A percentile compares a stretch with the other conserved stretches of the same genome.
phyloP scores from a whole-genome alignment of 192 early-diverging fungal genomes.

The Umbelopsis ramanniana region DNA sequence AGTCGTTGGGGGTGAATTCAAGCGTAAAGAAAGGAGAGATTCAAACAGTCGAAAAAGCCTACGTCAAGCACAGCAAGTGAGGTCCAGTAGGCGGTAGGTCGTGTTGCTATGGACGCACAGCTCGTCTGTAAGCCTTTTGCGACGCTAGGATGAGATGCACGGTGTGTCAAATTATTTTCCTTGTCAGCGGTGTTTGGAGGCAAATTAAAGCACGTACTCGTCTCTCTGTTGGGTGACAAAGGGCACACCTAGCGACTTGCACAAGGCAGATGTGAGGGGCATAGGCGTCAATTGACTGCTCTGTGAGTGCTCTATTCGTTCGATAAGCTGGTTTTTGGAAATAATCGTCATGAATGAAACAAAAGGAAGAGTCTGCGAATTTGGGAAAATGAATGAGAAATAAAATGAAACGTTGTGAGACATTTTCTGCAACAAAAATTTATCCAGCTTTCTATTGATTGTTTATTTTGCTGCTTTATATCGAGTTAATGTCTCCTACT shows the following conservation, averaged over 20 bases:
- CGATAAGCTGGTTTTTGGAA: neutral
- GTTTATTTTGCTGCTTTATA: too few species aligned
- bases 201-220: neutral
- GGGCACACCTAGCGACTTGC: neutral
- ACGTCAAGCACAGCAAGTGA: conserved; percentile 21
- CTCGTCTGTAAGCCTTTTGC: conserved; percentile 21
- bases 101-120: neutral
- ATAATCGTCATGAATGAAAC: neutral
- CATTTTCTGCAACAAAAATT: neutral
- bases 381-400: too few species aligned
- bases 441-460: too few species aligned
- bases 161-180: neutral
- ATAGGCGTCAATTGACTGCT: neutral
- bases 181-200: neutral
- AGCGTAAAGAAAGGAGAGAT: too few species aligned
- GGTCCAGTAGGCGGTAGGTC: conserved; percentile 18
- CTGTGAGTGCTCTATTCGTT: neutral
- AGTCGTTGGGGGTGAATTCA: neutral
- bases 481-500: too few species aligned
- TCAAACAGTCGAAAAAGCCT: neutral
- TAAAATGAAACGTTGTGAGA: neutral
- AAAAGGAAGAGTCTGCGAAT: neutral
- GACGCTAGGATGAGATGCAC: neutral
- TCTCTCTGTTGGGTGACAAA: neutral
- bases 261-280: neutral